Base-by-base conservation (phyloP, 352 stramenopile species). In the Globisporangium sylvaticum region DNA sequence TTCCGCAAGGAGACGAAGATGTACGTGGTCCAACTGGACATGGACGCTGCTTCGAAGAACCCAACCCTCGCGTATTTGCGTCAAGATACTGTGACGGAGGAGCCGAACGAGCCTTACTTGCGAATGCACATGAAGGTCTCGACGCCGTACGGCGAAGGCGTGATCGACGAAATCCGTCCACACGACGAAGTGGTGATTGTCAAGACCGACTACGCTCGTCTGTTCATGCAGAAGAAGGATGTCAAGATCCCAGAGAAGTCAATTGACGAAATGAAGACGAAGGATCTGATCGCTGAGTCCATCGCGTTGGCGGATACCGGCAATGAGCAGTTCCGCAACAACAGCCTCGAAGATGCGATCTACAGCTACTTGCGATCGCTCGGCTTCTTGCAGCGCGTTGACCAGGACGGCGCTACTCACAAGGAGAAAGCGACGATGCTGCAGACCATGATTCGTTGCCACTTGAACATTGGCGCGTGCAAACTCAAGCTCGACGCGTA, bases 381-480 rank as follows among this genome's bases (percentile, higher is more conserved):
- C 6, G 79, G 66, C 24, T 93, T 84, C 64, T 70, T 95, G 59
- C 82, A 94, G 59, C 84, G 85, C 34, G 85, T 95, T 31, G 68
- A 94, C 56, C 85, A 95, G 61, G 83, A 93, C 32, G 71, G 46
- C 7, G 83, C 88, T 15, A 94, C 85, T 0, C 84, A 95, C 71
- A 95, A 95, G 68, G 81, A 95, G 52, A 95, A 94, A 69, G 88
- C 88, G 46, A 89, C 77, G 32, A 91, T 94, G 64, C 79, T 95
- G 18, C 85, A 94, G 76, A 95, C 88, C 18, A 95, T 95, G 88
- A 92, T 95, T 46, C 88, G 88, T 37, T 95, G 88, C 64, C 88
- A 95, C 64, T 71, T 95, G 24, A 95, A 95, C 65, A 90, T 95
- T 60, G 80, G 80, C 18, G 87, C 88, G 9, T 95, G 84, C 80